These are phyloP conservation scores for Xanthoparmelia taractica DNA, from an alignment of 495 filamentous ascomycete species.

Conservation along the genomic window DNA sequence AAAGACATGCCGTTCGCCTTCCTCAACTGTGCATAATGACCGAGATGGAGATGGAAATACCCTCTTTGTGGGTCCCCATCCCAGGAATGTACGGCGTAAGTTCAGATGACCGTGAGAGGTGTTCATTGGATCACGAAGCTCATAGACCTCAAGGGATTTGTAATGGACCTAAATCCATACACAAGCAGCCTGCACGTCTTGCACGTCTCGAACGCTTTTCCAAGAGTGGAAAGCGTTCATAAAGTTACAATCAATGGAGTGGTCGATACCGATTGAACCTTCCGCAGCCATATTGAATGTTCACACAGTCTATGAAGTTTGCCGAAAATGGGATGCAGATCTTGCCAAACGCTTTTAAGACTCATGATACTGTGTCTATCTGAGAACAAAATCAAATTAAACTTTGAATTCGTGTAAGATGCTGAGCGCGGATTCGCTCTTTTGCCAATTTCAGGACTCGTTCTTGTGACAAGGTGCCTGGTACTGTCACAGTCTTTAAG, in stretches of 20 bases:
- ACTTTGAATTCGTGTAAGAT: too few species aligned
- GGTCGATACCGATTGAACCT: not conserved
- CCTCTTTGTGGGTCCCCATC: not conserved
- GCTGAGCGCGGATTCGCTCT: too few species aligned
- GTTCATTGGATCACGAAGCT: not conserved
- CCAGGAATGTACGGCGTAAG: conserved; percentile 6
- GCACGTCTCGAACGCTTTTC: not conserved
- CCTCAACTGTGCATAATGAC: conserved; percentile 1
- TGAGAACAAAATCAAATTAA: too few species aligned
- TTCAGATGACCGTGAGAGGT: not conserved
- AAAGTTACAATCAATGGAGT: not conserved
- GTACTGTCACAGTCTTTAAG: too few species aligned
- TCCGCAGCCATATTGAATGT: not conserved
- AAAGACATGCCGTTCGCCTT: not conserved
- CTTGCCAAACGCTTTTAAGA: too few species aligned
- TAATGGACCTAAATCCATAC: conserved; percentile 1
- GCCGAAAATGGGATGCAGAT: not conserved
- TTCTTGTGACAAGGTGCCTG: too few species aligned
- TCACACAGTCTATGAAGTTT: not conserved
- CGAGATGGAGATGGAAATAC: not conserved
- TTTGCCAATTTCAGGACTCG: too few species aligned
- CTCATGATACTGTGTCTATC: too few species aligned
- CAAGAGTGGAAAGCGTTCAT: not conserved
- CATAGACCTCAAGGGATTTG: not conserved
- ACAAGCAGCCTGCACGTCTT: not conserved